phyloP scores from a whole-genome alignment of 192 early-diverging fungal species.

The Gaertneriomyces sp. region DNA sequence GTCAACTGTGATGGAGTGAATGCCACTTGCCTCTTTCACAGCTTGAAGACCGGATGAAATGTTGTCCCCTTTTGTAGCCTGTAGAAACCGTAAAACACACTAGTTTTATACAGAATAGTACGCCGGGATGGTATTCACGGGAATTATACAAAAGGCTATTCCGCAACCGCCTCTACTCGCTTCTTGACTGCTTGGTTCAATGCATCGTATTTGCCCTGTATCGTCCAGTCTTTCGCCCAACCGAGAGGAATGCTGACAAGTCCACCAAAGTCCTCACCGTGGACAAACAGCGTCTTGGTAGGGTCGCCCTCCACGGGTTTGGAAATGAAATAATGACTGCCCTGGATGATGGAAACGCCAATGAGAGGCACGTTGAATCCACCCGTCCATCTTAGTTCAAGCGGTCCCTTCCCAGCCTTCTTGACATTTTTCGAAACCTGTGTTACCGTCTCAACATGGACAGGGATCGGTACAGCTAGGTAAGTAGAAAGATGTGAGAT shows the following conservation, averaged over 20 bases:
- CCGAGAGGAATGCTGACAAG: not conserved
- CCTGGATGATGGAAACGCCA: not conserved
- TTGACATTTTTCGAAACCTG: not conserved
- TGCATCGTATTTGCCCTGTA: not conserved
- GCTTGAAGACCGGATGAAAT: too few relatives aligned
- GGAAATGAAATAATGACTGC: slow-evolving; percentile 2
- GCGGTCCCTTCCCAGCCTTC: not conserved
- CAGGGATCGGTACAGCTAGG: not conserved
- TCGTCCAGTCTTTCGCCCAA: not conserved
- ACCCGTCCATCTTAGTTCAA: not conserved
- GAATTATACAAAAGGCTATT: not conserved
- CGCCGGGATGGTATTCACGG: too few relatives aligned
- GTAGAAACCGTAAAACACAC: too few relatives aligned
- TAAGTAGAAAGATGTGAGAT: not conserved
- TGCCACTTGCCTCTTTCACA: too few relatives aligned
- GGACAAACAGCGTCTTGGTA: not conserved
- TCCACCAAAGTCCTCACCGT: not conserved
- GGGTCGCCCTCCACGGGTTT: not conserved
- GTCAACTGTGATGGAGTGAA: too few relatives aligned
- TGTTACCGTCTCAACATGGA: not conserved
- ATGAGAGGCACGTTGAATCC: not conserved
- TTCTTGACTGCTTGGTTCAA: not conserved
- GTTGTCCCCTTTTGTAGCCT: too few relatives aligned
- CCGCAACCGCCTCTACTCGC: not conserved
- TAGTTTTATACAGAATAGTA: too few relatives aligned